Evolutionary conservation across 352 stramenopile species (phyloP), one percentile per base, ranked within the genome.

Genomic region (Globisporangium paroecandrum): DNA sequence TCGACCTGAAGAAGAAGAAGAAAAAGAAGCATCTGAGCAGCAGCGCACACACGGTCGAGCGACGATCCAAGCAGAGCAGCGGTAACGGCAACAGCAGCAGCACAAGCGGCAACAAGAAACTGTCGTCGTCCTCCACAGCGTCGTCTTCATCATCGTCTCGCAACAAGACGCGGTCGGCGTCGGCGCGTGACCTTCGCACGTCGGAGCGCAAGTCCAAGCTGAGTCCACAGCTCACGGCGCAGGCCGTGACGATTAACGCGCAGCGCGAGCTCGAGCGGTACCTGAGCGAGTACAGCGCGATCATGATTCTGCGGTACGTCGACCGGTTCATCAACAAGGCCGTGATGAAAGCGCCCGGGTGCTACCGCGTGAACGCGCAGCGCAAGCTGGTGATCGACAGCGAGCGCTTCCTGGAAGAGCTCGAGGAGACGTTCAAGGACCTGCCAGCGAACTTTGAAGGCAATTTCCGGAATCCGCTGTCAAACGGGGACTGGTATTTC

Each of bases 241-340:
- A 90, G 63, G 72, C 75, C 0, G 83, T 91, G 61, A 87, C 85
- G 25, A 76, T 91, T n/a, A 62, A 85, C n/a, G 85, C 83, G 13
- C 83, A 90, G 69, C 84, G 83, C 29, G 85, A 89, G 58, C 66
- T 93, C 59, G 85, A 90, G 64, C 80, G 76, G 62, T 81, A 79
- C 64, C 43, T 91, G 71, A 77, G 76, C 46, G 85, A 93, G 70
- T 91, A 93, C 77, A 90, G 79, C 43, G 83, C 85, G 57, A 89
- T 91, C 64, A 93, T 93, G 85, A 77, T 93, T 20, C 75, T 93
- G 65, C 85, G 85, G 20, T 93, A 91, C 66, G 75, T 93, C n/a
- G 83, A 93, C 25, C 78, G 85, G 22, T 93, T 93, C 51, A 82
- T 93, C 62, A 85, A 74, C 73, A 91, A 90, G 67, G 85, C 85